A percentile compares a stretch with the other conserved stretches of the same genome.
Conservation (phyloP, 768 basidiomycete genomes). For the Pleurotus pulmonarius region DNA sequence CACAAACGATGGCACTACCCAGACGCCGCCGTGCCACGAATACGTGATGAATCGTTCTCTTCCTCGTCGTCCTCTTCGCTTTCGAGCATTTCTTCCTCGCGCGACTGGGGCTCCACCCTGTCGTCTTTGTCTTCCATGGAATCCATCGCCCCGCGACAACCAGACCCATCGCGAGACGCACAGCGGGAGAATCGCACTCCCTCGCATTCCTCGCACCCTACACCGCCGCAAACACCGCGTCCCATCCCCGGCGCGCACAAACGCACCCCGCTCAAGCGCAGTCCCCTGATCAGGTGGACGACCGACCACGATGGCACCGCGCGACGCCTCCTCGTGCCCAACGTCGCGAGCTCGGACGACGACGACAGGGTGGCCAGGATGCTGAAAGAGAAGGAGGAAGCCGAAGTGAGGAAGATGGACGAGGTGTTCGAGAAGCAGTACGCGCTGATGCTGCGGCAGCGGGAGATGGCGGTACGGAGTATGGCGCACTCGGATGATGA, state of each 20-base stretch:
- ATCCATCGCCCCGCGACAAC: background rate
- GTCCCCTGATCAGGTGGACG: conserved; percentile 1
- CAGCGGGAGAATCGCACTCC: no score
- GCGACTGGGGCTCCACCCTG: background rate
- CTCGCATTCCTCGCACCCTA: background rate
- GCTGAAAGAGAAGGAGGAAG: background rate
- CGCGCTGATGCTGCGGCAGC: conserved; percentile 2
- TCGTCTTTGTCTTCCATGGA: background rate
- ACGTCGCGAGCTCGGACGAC: background rate
- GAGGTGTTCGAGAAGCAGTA: conserved; percentile 4
- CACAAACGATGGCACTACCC: conserved; percentile 10
- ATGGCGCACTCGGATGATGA: background rate
- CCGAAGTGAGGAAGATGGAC: background rate
- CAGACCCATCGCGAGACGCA: no score
- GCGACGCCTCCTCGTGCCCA: background rate
- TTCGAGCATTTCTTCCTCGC: background rate
- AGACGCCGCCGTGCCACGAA: background rate
- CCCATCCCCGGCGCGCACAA: background rate
- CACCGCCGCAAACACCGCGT: conserved; percentile 4
- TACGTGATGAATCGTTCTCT: background rate
- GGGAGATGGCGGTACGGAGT: background rate
- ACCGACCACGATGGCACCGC: background rate
- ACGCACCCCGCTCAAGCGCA: background rate
- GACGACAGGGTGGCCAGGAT: background rate
- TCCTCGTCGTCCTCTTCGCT: conserved; percentile 5